A percentile compares a stretch with the other conserved stretches of the same genome.
Evolutionary conservation across 352 stramenopile species (phyloP).

Genomic region (Phytophthora foliorum): DNA sequence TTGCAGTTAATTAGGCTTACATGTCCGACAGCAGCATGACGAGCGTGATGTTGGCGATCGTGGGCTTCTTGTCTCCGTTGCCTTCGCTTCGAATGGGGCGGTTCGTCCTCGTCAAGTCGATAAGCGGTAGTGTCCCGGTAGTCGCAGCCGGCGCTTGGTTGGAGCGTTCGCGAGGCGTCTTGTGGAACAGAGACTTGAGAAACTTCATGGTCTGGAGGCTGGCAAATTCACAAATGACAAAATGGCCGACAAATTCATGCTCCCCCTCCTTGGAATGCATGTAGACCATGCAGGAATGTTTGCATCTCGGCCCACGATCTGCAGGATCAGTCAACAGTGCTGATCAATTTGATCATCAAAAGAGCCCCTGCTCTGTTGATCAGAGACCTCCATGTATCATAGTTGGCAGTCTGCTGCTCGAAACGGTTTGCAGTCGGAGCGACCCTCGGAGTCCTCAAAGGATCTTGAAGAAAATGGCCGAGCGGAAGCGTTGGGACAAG

Average conservation of each 20-base stretch:
- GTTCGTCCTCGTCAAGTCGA: slow-evolving; percentile 19
- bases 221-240: slow-evolving; percentile 17
- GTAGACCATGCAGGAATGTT: slow-evolving; percentile 26
- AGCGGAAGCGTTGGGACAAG: slow-evolving; percentile 63
- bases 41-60: slow-evolving; percentile 20
- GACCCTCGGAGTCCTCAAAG: slow-evolving; percentile 6
- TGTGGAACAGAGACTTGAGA: slow-evolving; percentile 25
- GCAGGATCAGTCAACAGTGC: no score
- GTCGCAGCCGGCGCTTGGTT: not conserved
- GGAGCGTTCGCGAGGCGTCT: not conserved
- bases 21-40: slow-evolving; percentile 33
- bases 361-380: slow-evolving; percentile 11
- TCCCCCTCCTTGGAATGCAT: slow-evolving; percentile 19
- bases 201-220: slow-evolving; percentile 26
- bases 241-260: not conserved
- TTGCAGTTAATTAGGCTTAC: slow-evolving; percentile 13
- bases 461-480: slow-evolving; percentile 35
- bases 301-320: not conserved
- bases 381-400: no score
- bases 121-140: slow-evolving; percentile 17
- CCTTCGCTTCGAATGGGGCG: slow-evolving; percentile 10
- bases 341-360: no score
- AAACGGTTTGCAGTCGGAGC: no score
- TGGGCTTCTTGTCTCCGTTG: slow-evolving; percentile 21
- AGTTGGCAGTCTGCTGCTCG: no score